Base-by-base conservation (phyloP, 2,329 filamentous ascomycete genomes). In the Metarhizium album region DNA sequence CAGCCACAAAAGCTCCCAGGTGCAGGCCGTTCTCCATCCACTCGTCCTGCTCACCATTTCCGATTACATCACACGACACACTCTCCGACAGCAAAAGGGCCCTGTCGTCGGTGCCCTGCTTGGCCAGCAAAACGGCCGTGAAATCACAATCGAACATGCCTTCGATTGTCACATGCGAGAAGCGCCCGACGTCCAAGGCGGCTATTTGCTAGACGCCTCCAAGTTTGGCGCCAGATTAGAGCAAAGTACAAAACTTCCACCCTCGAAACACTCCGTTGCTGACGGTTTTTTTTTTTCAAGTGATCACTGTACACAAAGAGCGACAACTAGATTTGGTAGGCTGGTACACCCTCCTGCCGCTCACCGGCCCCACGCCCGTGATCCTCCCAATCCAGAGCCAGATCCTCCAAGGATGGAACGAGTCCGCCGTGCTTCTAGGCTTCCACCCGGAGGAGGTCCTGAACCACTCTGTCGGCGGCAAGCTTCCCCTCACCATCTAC, bases 31-130 rank as follows among this genome's bases (percentile, higher is more conserved):
- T 59, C 81, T 98, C 18, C 93, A 98, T 63, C 93, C 93, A 24
- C 83, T 98, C 46, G 90, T 95, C 48, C 85, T 97, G 58, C 87
- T 98, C 70, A 94, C 87, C 57, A 93, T 98, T 61, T 95, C 91
- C 59, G 93, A 98, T 69, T 94, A 95, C 67, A 90, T 97, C 66
- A 95, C 91, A 52, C 82, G 93, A 53, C 90, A 95, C 67, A 87
- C 84, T 1, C 77, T 95, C 51, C 82, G 93, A 53, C 74, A 82
- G 48, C 83, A 90, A 60, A 67, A 74, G 18, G 87, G 87, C 0
- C 89, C 90, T 16, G 78, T 96, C 18, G 79, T 91, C 3, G 93
- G 93, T 51, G 90, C 86, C 48, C 75, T 98, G n/a, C 71, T 98
- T 5, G 93, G 93, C 16, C 87, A 93, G 63, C 90, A 96, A 60